These are phyloP conservation scores for Syzygium oleosum DNA, from an alignment of 345 rosid genomes.

Conservation along the genomic window DNA sequence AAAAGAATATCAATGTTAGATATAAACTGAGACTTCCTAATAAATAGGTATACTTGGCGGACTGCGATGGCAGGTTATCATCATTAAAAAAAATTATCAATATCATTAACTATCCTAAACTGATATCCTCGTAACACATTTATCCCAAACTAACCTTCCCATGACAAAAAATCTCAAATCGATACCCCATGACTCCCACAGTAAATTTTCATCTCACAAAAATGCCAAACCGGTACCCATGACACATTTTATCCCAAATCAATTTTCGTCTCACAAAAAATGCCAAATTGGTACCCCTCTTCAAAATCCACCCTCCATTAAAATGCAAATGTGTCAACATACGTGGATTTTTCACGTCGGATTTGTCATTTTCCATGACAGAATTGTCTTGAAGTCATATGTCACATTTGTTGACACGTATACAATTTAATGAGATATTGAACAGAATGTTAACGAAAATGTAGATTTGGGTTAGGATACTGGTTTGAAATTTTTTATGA, in stretches of 20 bases:
- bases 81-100: not conserved
- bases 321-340: too few relatives aligned
- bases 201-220: not conserved
- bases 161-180: not conserved
- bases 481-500: too few relatives aligned
- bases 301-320: not conserved
- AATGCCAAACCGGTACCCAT: not conserved
- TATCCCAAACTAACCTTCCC: too few relatives aligned
- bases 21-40: not conserved
- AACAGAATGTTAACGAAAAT: not conserved
- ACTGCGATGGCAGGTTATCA: not conserved
- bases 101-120: too few relatives aligned
- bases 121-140: not conserved
- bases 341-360: too few relatives aligned
- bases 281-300: not conserved
- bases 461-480: not conserved
- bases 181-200: too few relatives aligned
- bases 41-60: not conserved
- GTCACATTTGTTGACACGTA: too few relatives aligned
- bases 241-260: not conserved
- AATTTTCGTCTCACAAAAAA: too few relatives aligned
- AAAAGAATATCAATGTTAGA: not conserved
- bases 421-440: too few relatives aligned
- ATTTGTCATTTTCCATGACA: not conserved
- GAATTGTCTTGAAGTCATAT: not conserved